These are phyloP conservation scores for Aspergillus neoniger DNA, from an alignment of 2,329 filamentous ascomycete genomes.

Conservation along the genomic window DNA sequence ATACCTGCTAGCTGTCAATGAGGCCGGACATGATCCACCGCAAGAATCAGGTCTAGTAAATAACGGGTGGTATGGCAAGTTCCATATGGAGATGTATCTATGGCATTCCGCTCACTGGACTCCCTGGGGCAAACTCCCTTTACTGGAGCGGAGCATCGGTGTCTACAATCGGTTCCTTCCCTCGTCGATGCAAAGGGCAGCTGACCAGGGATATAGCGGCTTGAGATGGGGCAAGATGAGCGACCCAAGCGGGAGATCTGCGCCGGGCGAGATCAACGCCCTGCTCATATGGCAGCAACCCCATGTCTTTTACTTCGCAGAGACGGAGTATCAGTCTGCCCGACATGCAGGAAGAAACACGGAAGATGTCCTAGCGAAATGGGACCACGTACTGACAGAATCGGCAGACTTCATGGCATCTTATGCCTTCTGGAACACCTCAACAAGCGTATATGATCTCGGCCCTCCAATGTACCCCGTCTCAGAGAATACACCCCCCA, in stretches of 20 bases:
- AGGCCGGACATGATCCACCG: constrained; percentile 19
- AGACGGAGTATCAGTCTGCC: constrained; percentile 55
- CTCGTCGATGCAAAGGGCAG: constrained; percentile 38
- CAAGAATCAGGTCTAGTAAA: constrained; percentile 52
- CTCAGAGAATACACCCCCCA: constrained; percentile 61
- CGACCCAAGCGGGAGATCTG: constrained; percentile 56
- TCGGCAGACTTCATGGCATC: constrained; percentile 63
- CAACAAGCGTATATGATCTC: constrained; percentile 56
- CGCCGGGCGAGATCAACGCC: constrained; percentile 63
- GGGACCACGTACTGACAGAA: constrained; percentile 55
- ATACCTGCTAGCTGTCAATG: constrained; percentile 57
- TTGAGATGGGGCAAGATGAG: constrained; percentile 60
- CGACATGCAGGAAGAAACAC: constrained; percentile 29
- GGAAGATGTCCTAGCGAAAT: constrained; percentile 43
- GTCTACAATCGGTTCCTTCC: constrained; percentile 51
- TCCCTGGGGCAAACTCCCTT: constrained; percentile 5
- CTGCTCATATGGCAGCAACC: constrained; percentile 65
- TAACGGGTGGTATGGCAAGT: constrained; percentile 61
- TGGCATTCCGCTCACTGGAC: constrained; percentile 57
- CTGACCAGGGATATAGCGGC: constrained; percentile 42
- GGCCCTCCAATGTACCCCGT: constrained; percentile 56
- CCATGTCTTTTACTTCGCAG: constrained; percentile 62
- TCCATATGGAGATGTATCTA: constrained; percentile 58
- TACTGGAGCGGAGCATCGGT: constrained; percentile 3
- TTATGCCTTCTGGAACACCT: constrained; percentile 57